Conservation (phyloP, 305 asterid species). For the Coffea humblotiana region DNA sequence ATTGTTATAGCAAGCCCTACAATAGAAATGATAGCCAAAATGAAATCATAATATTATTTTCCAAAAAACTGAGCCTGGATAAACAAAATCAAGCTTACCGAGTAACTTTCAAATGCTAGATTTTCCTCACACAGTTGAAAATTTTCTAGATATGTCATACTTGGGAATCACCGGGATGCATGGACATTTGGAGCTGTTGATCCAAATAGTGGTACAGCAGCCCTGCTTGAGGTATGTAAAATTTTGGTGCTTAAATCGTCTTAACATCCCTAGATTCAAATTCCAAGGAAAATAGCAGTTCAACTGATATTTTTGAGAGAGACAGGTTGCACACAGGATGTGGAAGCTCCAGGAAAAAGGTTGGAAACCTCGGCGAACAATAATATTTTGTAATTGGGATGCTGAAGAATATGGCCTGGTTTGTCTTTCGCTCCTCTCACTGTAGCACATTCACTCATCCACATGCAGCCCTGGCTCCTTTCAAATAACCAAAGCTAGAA, state of each 20-base stretch:
- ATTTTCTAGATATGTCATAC: conserved; percentile 59
- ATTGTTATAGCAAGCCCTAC: neutral
- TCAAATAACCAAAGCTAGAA: neutral
- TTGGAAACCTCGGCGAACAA: conserved; percentile 84
- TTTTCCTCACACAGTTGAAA: conserved; percentile 22
- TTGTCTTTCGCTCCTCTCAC: conserved; percentile 28
- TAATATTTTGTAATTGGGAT: conserved; percentile 84
- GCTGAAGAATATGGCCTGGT: conserved; percentile 96
- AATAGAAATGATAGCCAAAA: neutral
- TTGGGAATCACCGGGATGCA: conserved; percentile 94
- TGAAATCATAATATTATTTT: neutral
- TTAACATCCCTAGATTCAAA: neutral
- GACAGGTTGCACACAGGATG: conserved; percentile 67
- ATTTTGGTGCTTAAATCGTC: neutral
- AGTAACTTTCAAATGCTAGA: neutral
- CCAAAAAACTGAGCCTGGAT: neutral
- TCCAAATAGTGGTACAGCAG: conserved; percentile 90
- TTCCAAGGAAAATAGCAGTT: neutral
- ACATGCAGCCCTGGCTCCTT: neutral
- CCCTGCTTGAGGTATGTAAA: conserved; percentile 69
- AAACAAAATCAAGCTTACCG: neutral
- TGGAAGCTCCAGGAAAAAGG: conserved; percentile 69
- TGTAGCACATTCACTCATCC: neutral
- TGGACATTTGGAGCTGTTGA: conserved; percentile 97
- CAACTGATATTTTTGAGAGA: conserved; percentile 22